phyloP scores from a whole-genome alignment of 768 basidiomycete genomes.

The Rhodotorula sphaerocarpa region DNA sequence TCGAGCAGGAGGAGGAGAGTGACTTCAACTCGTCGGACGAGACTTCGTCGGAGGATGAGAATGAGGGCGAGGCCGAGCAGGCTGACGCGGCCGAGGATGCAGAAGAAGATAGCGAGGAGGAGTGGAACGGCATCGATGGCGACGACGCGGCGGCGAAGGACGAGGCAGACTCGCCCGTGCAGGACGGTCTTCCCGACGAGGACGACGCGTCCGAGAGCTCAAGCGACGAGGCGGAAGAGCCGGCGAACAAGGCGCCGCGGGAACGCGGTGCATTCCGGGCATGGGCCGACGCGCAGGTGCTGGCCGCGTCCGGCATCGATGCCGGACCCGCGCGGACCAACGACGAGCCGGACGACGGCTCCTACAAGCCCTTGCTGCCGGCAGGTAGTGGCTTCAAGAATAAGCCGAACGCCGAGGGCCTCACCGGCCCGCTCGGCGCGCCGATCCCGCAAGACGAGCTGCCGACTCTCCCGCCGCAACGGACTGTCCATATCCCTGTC shows the following conservation, averaged over 20 bases:
- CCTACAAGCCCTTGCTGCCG: slow-evolving; percentile 26
- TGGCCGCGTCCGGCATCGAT: slow-evolving; percentile 15
- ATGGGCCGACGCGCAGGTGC: slow-evolving; percentile 35
- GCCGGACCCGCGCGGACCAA: background rate
- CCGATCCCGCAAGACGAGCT: slow-evolving; percentile 16
- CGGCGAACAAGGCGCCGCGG: background rate
- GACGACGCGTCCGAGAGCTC: slow-evolving; percentile 24
- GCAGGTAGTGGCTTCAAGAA: slow-evolving; percentile 22
- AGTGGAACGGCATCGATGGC: slow-evolving; percentile 37
- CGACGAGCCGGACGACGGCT: slow-evolving; percentile 5
- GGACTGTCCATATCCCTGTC: slow-evolving; percentile 32
- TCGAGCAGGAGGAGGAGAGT: slow-evolving; percentile 32
- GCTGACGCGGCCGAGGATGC: slow-evolving; percentile 33
- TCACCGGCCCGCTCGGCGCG: slow-evolving; percentile 34
- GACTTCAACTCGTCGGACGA: slow-evolving; percentile 37
- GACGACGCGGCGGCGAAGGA: slow-evolving; percentile 56
- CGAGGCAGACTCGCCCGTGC: slow-evolving; percentile 66
- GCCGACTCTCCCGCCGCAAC: slow-evolving; percentile 30
- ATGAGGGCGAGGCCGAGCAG: slow-evolving; percentile 44
- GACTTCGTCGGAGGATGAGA: slow-evolving; percentile 32
- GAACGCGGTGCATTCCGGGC: slow-evolving; percentile 33
- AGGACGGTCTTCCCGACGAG: slow-evolving; percentile 46
- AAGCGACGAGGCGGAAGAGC: slow-evolving; percentile 11
- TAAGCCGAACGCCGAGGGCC: slow-evolving; percentile 13
- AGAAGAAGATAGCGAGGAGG: slow-evolving; percentile 29